Percentiles rank a stretch among this genome's conserved stretches.
These are phyloP conservation scores for Dictyostelium firmibasis DNA, from an alignment of 78 protist species.

Conservation along the genomic window DNA sequence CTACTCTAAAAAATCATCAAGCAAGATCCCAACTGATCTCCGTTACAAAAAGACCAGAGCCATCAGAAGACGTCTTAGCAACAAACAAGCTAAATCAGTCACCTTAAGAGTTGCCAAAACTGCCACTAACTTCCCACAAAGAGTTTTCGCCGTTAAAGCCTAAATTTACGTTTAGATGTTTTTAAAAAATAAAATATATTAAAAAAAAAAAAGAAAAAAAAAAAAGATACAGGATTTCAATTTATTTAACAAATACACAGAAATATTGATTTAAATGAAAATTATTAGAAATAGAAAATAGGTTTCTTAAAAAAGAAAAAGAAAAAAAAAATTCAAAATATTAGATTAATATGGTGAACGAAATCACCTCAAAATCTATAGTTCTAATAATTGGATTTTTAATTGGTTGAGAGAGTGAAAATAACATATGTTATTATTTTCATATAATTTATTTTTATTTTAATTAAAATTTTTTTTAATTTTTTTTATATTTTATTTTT, in stretches of 20 bases:
- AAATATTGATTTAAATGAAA: no score
- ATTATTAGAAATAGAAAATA: no score
- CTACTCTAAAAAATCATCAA: not conserved
- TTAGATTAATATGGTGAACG: no score
- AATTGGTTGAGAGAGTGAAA: no score
- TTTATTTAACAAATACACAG: not conserved
- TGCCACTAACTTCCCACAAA: constrained; percentile 27
- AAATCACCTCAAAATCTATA: no score
- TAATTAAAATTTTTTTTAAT: no score
- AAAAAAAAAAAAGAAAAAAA: not conserved
- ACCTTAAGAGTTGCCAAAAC: constrained; percentile 22
- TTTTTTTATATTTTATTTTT: no score
- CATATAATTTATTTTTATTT: no score
- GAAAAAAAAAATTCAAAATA: no score
- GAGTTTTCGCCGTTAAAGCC: constrained; percentile 75
- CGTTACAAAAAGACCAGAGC: constrained; percentile 70
- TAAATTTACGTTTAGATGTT: constrained; percentile 1
- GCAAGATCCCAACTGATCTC: constrained; percentile 62
- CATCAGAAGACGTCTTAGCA: constrained; percentile 66
- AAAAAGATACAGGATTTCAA: not conserved
- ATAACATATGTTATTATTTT: no score
- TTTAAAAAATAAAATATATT: not conserved
- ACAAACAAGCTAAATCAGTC: constrained; percentile 26
- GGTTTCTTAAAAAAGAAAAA: no score
- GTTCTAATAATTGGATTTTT: no score